A percentile compares a stretch with the other conserved stretches of the same genome.
phyloP scores from a whole-genome alignment of 2,329 filamentous ascomycete species.

The Fusarium multiceps region DNA sequence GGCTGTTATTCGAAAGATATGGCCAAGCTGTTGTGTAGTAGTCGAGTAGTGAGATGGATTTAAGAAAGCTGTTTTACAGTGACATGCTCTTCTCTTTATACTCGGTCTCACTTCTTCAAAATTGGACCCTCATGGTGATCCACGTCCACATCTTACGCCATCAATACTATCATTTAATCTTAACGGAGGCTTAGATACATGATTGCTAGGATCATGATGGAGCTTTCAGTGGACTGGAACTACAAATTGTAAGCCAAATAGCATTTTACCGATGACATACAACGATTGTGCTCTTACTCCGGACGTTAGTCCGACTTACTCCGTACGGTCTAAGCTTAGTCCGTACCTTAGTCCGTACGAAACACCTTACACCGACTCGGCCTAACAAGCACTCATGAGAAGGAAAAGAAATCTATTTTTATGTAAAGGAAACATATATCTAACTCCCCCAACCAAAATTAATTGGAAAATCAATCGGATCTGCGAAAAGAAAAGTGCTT shows the following conservation, averaged over 20 bases:
- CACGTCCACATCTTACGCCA: background rate
- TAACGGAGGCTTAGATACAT: background rate
- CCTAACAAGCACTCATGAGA: background rate
- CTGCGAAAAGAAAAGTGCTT: conserved; percentile 29
- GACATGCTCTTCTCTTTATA: conserved; percentile 7
- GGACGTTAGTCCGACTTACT: background rate
- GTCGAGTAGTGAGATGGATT: background rate
- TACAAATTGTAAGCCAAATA: background rate
- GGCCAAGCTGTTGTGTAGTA: background rate
- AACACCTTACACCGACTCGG: background rate
- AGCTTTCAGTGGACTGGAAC: background rate
- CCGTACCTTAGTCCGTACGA: conserved; percentile 25
- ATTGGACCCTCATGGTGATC: background rate
- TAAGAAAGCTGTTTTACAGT: background rate
- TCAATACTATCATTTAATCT: accelerated
- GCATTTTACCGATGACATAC: background rate
- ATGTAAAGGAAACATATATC: background rate
- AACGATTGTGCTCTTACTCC: background rate
- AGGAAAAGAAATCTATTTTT: background rate
- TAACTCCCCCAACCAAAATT: background rate
- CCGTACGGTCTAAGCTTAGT: background rate
- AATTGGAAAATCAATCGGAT: conserved; percentile 26
- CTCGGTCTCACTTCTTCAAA: accelerated
- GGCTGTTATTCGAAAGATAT: background rate
- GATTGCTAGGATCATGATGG: background rate